Percentiles rank a stretch among this genome's conserved stretches.
Evolutionary conservation across 2,329 filamentous ascomycete species (phyloP).

Genomic region (Colletotrichum sp.): DNA sequence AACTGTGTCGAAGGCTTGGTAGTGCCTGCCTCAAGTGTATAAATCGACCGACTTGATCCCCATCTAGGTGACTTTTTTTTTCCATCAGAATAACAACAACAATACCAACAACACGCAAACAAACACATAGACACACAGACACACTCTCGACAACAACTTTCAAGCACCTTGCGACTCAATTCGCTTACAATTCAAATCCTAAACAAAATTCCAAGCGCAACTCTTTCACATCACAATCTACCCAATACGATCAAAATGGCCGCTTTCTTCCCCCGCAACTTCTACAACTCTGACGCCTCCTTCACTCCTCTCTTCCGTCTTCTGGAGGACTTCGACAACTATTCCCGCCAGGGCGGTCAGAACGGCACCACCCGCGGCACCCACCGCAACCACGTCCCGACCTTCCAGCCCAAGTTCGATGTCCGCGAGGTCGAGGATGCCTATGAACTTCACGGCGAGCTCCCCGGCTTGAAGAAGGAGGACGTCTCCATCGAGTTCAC

Average conservation of each 20-base stretch:
- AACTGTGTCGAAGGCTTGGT: constrained; percentile 28
- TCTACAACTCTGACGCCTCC: constrained; percentile 53
- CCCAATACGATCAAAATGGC: constrained; percentile 51
- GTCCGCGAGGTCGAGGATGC: constrained; percentile 70
- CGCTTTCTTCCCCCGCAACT: constrained; percentile 60
- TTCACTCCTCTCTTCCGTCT: constrained; percentile 68
- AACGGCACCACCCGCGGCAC: constrained; percentile 24
- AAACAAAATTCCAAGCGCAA: constrained; percentile 47
- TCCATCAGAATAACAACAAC: constrained; percentile 32
- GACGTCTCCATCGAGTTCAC: constrained; percentile 80
- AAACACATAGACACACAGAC: background rate
- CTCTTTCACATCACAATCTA: background rate
- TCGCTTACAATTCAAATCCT: background rate
- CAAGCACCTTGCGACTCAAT: background rate
- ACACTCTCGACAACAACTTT: background rate
- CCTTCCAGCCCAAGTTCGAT: constrained; percentile 81
- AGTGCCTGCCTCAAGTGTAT: constrained; percentile 27
- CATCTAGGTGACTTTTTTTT: background rate
- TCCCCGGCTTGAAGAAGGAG: constrained; percentile 77
- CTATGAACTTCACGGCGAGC: constrained; percentile 82
- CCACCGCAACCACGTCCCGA: constrained; percentile 39
- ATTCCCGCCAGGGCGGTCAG: constrained; percentile 44
- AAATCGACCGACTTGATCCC: constrained; percentile 28
- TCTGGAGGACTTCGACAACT: constrained; percentile 67
- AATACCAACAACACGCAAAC: constrained; percentile 6